Percentiles rank a stretch among this genome's conserved stretches.
Evolutionary conservation across 345 rosid species (phyloP).

Genomic region (Erysimum cheiranthoides): DNA sequence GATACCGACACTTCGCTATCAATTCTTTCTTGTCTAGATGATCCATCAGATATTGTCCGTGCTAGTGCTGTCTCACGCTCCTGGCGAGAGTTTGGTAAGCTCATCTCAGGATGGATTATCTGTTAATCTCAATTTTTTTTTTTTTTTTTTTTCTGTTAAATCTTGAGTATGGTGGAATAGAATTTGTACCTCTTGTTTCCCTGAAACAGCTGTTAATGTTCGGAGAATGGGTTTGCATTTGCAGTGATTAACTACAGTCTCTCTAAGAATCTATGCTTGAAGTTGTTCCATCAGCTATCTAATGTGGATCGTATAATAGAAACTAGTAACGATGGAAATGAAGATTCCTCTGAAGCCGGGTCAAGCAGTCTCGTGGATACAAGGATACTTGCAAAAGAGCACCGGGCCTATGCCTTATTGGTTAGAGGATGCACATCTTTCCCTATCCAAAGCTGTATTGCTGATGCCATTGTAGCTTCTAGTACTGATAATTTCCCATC

Average conservation of each 20-base stretch:
- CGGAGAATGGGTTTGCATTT: neutral
- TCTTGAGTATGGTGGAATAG: slow-evolving; percentile 14
- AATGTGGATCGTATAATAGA: slow-evolving; percentile 59
- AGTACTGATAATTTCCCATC: slow-evolving; percentile 88
- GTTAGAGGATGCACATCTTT: slow-evolving; percentile 55
- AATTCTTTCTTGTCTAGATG: slow-evolving; percentile 61
- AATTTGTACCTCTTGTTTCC: neutral
- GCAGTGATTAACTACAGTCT: slow-evolving; percentile 51
- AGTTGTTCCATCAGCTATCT: slow-evolving; percentile 66
- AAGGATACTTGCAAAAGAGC: slow-evolving; percentile 66
- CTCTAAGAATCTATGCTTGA: slow-evolving; percentile 67
- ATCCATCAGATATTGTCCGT: slow-evolving; percentile 73
- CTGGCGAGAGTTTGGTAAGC: slow-evolving; percentile 78
- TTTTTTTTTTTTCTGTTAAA: neutral
- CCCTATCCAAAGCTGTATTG: slow-evolving; percentile 55
- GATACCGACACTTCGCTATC: slow-evolving; percentile 52
- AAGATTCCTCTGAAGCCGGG: slow-evolving; percentile 53
- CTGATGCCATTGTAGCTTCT: slow-evolving; percentile 74
- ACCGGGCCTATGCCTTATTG: slow-evolving; percentile 69
- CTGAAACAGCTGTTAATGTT: neutral
- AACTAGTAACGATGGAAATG: slow-evolving; percentile 12
- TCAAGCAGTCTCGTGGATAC: slow-evolving; percentile 54
- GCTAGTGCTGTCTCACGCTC: slow-evolving; percentile 67
- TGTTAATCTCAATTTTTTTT: neutral
- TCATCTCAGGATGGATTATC: slow-evolving; percentile 1